Base-by-base conservation (phyloP, 2,329 filamentous ascomycete genomes). In the Colletotrichum phormii region DNA sequence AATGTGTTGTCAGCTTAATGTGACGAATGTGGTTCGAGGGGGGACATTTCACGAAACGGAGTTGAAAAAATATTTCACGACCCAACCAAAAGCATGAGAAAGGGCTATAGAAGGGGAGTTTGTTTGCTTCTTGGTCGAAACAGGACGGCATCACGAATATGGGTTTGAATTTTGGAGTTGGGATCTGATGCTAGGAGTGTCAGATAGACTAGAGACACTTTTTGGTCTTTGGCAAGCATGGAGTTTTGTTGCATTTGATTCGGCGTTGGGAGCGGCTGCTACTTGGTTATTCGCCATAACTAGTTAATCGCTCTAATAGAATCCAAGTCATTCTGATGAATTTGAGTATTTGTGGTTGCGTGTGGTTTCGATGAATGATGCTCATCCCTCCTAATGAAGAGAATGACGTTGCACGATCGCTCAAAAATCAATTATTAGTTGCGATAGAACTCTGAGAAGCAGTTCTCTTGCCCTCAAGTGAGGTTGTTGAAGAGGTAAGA, bases 61-160 rank as follows among this genome's bases (percentile, higher is more conserved):
- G 66, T 69, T 46, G n/a, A 62, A 64, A 70, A n/a, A 46, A 55
- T 51, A 33, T 54, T 64, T 70, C 18, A 64, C 46, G 53, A 72
- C 26, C 54, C 51, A 59, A 13, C 51, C 37, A 72, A 72, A 72
- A 57, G 29, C 22, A 70, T 42, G 46, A 42, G 22, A 51, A 49
- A 35, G 46, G 55, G 33, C n/a, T 15, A 70, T 72, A 70, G 66
- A 70, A 29, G 66, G 60, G 66, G 66, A 70, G 60, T 72, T 71
- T 61, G 22, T 49, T 61, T 72, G 42, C 18, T 33, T 46, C 22
- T 53, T 37, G 42, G 51, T 51, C 33, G 35, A 51, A 64, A 54
- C 54, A 51, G 60, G 29, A 61, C 22, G 60, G 71, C 65, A 65
- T 70, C 24, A 59, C 33, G 42, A 59, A 51, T 12, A 13, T 49